phyloP scores from a whole-genome alignment of 768 basidiomycete genomes.

The Xerocomus brunneocitrinus region DNA sequence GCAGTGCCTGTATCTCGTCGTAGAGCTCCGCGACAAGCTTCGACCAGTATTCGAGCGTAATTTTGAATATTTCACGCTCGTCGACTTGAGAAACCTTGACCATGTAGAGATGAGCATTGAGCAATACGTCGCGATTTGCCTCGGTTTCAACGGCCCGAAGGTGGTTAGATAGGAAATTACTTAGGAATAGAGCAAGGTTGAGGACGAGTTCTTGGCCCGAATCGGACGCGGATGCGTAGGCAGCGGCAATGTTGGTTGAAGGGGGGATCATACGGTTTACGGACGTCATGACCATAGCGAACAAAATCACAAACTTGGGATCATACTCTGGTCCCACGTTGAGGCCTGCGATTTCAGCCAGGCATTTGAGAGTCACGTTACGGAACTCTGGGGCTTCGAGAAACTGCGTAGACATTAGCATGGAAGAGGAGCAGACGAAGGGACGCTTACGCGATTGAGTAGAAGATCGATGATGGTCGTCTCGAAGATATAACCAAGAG shows the following conservation, averaged over 20 bases:
- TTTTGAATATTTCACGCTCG: constrained; percentile 99
- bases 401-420: constrained; percentile 53
- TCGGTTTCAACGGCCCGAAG: constrained; percentile 92
- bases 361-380: constrained; percentile 93
- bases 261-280: constrained; percentile 97
- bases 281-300: constrained; percentile 98
- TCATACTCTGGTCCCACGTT: constrained; percentile 97
- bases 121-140: constrained; percentile 82
- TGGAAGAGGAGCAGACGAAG: constrained; percentile 7
- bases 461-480: constrained; percentile 95
- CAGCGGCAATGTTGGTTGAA: constrained; percentile 88
- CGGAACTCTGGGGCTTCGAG: constrained; percentile 96
- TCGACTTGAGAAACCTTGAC: constrained; percentile 98
- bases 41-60: constrained; percentile 96
- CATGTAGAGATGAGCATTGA: constrained; percentile 97
- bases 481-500: constrained; percentile 97
- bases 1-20: constrained; percentile 91
- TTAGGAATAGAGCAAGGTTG: constrained; percentile 95
- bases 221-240: constrained; percentile 85
- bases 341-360: constrained; percentile 93
- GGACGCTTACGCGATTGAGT: constrained; percentile 71
- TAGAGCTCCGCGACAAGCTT: constrained; percentile 96
- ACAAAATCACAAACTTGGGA: constrained; percentile 94
- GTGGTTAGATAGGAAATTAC: constrained; percentile 93
- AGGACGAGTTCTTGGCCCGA: constrained; percentile 95